Percentiles rank a stretch among this genome's conserved stretches.
phyloP scores from a whole-genome alignment of 2,329 filamentous ascomycete genomes.

The Thelonectria olida region DNA sequence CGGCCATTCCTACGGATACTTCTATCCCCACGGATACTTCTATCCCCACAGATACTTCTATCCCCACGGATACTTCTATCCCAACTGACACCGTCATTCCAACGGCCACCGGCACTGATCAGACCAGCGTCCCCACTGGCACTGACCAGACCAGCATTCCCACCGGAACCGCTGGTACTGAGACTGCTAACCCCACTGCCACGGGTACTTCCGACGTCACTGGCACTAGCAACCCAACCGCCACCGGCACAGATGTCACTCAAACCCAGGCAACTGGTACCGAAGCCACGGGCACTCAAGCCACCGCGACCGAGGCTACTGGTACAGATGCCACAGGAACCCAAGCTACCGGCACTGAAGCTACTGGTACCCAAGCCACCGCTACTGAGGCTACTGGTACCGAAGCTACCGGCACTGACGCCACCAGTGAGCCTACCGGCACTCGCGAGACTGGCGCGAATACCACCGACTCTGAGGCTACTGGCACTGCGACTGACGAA shows the following conservation, averaged over 20 bases:
- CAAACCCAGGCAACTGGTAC: background rate
- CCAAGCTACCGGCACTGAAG: constrained; percentile 1
- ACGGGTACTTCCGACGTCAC: constrained; percentile 7
- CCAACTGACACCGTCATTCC: background rate
- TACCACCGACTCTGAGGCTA: background rate
- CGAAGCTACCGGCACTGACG: constrained; percentile 2
- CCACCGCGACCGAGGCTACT: constrained; percentile 1
- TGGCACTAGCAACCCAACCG: background rate
- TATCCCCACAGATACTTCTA: background rate
- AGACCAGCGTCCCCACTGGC: background rate
- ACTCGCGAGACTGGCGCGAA: background rate
- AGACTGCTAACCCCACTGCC: background rate
- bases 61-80: background rate
- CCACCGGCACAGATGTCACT: constrained; percentile 13
- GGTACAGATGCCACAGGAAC: constrained; percentile 8
- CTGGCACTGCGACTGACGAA: background rate
- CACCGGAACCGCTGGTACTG: constrained; percentile 1
- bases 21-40: background rate
- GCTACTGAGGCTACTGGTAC: constrained; percentile 1
- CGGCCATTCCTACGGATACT: constrained; percentile 9
- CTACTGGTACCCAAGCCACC: background rate
- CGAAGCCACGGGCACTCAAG: background rate
- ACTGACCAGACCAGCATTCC: background rate
- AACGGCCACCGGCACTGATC: background rate
- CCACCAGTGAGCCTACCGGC: constrained; percentile 3